These are phyloP conservation scores for Aspergillus thermomutatus DNA, from an alignment of 2,329 filamentous ascomycete species.

Conservation along the genomic window DNA sequence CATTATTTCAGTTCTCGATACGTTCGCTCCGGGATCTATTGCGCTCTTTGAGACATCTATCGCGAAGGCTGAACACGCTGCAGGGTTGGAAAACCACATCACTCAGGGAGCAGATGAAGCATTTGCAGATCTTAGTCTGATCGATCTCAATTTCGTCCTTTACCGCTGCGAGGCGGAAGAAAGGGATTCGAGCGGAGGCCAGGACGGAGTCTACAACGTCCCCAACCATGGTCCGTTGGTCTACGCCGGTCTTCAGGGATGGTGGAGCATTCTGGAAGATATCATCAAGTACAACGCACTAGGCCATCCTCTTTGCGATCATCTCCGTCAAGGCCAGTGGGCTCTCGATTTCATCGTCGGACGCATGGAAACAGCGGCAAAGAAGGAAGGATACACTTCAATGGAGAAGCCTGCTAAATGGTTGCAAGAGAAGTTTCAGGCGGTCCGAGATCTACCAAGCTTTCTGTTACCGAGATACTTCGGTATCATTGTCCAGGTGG, in stretches of 20 bases:
- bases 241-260: slow-evolving; percentile 96
- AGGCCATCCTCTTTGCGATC: slow-evolving; percentile 88
- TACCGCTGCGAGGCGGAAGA: slow-evolving; percentile 92
- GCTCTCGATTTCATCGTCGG: slow-evolving; percentile 82
- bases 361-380: slow-evolving; percentile 69
- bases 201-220: slow-evolving; percentile 84
- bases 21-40: slow-evolving; percentile 90
- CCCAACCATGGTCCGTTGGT: slow-evolving; percentile 80
- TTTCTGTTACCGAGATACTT: slow-evolving; percentile 94
- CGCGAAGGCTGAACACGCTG: slow-evolving; percentile 76
- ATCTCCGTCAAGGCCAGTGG: slow-evolving; percentile 89
- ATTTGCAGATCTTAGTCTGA: slow-evolving; percentile 69
- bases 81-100: slow-evolving; percentile 80
- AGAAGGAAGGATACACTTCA: slow-evolving; percentile 58
- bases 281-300: slow-evolving; percentile 88
- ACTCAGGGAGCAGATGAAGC: slow-evolving; percentile 76
- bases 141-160: slow-evolving; percentile 86
- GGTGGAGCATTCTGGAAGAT: slow-evolving; percentile 87
- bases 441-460: slow-evolving; percentile 77
- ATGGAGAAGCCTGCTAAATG: slow-evolving; percentile 68
- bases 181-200: slow-evolving; percentile 70
- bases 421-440: slow-evolving; percentile 81
- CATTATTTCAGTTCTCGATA: slow-evolving; percentile 72
- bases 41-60: slow-evolving; percentile 96
- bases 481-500: slow-evolving; percentile 79